Percentiles rank a stretch among this genome's conserved stretches.
Conservation (phyloP, 768 basidiomycete genomes). For the Calocybe indica region DNA sequence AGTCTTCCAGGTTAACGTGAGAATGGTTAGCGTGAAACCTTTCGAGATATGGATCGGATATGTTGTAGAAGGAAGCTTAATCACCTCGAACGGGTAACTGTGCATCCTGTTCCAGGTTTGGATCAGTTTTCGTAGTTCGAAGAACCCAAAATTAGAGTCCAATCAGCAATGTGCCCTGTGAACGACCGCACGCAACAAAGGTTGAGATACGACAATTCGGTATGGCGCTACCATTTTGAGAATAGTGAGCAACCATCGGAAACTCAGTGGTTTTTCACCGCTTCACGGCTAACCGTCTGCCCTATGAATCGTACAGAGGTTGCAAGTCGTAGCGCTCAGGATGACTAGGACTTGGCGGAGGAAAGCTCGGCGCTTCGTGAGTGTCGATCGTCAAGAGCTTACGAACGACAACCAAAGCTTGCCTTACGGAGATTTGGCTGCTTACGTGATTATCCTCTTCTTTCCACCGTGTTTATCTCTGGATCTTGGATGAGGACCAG, state of each 20-base stretch:
- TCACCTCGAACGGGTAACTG: neutral
- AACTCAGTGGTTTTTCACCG: neutral
- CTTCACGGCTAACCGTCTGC: neutral
- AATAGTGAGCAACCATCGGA: too few relatives aligned
- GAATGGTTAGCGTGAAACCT: neutral
- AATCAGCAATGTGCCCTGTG: neutral
- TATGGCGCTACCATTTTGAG: too few relatives aligned
- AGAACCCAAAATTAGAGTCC: neutral
- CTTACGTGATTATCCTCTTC: too few relatives aligned
- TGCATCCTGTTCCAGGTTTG: neutral
- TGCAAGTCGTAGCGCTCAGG: neutral
- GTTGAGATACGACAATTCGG: neutral
- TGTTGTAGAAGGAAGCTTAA: slow-evolving; percentile 1
- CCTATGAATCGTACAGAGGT: neutral
- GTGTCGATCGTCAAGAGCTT: too few relatives aligned
- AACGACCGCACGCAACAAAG: neutral
- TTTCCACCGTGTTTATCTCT: too few relatives aligned
- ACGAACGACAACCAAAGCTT: too few relatives aligned
- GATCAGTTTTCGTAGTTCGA: neutral
- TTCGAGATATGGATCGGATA: neutral
- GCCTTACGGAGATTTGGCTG: too few relatives aligned
- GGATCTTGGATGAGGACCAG: too few relatives aligned
- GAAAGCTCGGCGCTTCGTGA: too few relatives aligned
- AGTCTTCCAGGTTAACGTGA: too few relatives aligned
- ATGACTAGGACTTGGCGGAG: neutral